Conservation (phyloP, 2,329 filamentous ascomycete genomes). For the Fusarium sp. region DNA sequence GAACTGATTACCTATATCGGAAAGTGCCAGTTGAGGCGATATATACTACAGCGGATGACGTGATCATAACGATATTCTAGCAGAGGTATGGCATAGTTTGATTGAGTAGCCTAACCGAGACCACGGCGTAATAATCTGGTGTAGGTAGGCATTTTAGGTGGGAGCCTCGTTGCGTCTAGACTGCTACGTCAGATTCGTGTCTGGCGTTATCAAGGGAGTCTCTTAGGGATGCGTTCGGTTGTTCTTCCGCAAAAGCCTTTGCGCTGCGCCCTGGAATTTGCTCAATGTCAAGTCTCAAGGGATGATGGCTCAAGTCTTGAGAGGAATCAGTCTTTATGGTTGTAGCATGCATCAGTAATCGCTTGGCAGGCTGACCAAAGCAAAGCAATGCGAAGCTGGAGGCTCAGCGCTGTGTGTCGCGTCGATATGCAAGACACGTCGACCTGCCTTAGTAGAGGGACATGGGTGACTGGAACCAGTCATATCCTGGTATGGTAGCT, state of each 20-base stretch:
- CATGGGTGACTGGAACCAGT: slow-evolving; percentile 13
- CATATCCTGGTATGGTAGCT: background rate
- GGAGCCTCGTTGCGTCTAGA: background rate
- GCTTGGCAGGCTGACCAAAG: too few species aligned
- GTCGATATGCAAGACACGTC: slow-evolving; percentile 52
- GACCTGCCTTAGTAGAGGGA: slow-evolving; percentile 27
- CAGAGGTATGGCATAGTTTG: background rate
- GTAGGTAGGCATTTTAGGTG: background rate
- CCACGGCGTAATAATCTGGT: slow-evolving; percentile 8
- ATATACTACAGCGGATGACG: background rate
- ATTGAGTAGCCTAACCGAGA: slow-evolving; percentile 13
- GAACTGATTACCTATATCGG: too few species aligned
- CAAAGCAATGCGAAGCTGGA: background rate
- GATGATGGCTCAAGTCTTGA: too few species aligned
- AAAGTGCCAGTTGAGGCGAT: too few species aligned
- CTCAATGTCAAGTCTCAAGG: too few species aligned
- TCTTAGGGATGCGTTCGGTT: too few species aligned
- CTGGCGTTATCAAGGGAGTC: background rate
- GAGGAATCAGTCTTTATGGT: background rate
- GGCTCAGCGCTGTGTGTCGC: background rate
- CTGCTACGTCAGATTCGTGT: background rate
- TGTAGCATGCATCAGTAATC: background rate
- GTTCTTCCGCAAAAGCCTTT: too few species aligned
- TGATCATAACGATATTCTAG: background rate
- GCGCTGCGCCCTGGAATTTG: too few species aligned